Evolutionary conservation across 1,139 yeast genomes (phyloP).

Genomic region (Blastobotrys persicus): DNA sequence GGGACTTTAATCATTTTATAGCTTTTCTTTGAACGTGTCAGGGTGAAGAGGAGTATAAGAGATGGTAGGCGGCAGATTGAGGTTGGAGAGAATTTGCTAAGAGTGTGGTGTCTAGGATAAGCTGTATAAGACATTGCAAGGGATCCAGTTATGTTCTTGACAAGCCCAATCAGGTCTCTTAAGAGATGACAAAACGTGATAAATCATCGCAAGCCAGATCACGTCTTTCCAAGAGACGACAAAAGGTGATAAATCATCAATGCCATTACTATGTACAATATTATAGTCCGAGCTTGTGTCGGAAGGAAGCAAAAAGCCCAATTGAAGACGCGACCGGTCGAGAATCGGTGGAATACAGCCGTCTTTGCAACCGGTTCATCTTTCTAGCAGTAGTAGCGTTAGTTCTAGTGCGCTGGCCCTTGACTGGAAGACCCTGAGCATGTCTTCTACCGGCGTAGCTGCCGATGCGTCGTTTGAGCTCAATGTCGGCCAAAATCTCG

Average conservation of each 20-base stretch:
- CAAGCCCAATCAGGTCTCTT: too few relatives aligned
- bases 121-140: too few relatives aligned
- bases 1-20: neutral
- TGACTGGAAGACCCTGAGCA: conserved; percentile 78
- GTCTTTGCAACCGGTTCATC: conserved; percentile 75
- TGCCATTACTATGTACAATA: conserved; percentile 1
- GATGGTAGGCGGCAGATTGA: too few relatives aligned
- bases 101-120: too few relatives aligned
- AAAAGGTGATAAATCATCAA: too few relatives aligned
- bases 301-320: neutral
- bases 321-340: neutral
- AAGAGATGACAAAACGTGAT: too few relatives aligned
- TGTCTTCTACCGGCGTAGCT: conserved; percentile 90
- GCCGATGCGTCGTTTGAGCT: conserved; percentile 76
- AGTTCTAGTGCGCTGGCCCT: conserved; percentile 90
- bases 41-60: too few relatives aligned
- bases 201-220: too few relatives aligned
- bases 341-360: conserved; percentile 36
- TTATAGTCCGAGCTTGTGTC: conserved; percentile 6
- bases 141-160: too few relatives aligned
- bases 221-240: too few relatives aligned
- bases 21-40: too few relatives aligned
- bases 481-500: conserved; percentile 73
- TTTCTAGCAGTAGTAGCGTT: conserved; percentile 87
- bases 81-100: too few relatives aligned